phyloP scores from a whole-genome alignment of 805 yeast species.

The Cyberlindnera americana region DNA sequence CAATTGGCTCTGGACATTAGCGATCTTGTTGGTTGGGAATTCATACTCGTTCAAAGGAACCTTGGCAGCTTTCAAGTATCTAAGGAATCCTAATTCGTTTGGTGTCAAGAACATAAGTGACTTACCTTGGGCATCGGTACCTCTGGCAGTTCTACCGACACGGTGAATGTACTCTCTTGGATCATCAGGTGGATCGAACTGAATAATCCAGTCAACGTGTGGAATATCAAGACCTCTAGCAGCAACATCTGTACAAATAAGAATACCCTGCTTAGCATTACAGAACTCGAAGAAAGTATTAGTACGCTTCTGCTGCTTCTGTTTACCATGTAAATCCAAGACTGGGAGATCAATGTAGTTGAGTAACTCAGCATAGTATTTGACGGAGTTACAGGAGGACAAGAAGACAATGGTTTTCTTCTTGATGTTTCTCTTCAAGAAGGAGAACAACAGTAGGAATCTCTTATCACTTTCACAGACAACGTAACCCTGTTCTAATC shows the following conservation, averaged over 20 bases:
- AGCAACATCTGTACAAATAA: slow-evolving; percentile 97
- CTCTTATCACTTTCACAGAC: slow-evolving; percentile 96
- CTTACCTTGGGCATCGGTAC: slow-evolving; percentile 83
- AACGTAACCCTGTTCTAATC: slow-evolving; percentile 97
- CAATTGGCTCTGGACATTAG: slow-evolving; percentile 92
- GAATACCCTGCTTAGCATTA: slow-evolving; percentile 90
- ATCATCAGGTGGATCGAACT: slow-evolving; percentile 99
- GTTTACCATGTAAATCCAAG: slow-evolving; percentile 94
- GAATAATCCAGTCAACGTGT: slow-evolving; percentile 98
- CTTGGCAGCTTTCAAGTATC: slow-evolving; percentile 93
- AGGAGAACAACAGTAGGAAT: slow-evolving; percentile 84
- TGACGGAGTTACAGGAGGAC: slow-evolving; percentile 96
- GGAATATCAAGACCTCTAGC: slow-evolving; percentile 99
- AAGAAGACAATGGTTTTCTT: slow-evolving; percentile 92
- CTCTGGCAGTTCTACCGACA: slow-evolving; percentile 99
- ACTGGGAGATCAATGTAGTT: slow-evolving; percentile 97
- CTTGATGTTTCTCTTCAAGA: slow-evolving; percentile 86
- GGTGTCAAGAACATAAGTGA: slow-evolving; percentile 95
- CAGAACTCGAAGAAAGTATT: slow-evolving; percentile 98
- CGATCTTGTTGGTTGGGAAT: slow-evolving; percentile 90
- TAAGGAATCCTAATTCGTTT: slow-evolving; percentile 86
- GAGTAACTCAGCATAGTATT: slow-evolving; percentile 89
- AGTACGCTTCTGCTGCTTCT: slow-evolving; percentile 97
- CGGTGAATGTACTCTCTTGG: slow-evolving; percentile 99
- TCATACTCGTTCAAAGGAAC: slow-evolving; percentile 97